These are phyloP conservation scores for Liriodendron chinense DNA, from an alignment of 164 flowering plant species.

Conservation along the genomic window DNA sequence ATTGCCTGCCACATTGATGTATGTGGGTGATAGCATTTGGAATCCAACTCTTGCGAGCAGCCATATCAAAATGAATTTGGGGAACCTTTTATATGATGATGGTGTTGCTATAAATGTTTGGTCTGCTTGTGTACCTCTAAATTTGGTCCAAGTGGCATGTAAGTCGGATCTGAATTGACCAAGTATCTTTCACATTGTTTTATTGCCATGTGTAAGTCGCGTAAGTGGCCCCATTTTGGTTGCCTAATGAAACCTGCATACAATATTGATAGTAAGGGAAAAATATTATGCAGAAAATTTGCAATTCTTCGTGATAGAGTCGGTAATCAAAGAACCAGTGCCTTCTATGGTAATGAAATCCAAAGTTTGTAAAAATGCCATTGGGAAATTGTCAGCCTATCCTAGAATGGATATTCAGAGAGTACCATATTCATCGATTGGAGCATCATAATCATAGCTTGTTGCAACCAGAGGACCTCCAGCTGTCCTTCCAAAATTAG, in stretches of 20 bases:
- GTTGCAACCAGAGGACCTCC: conserved; percentile 65
- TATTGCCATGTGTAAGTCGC: conserved; percentile 56
- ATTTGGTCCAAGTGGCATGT: conserved; percentile 37
- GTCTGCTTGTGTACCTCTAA: conserved; percentile 39
- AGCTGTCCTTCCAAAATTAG: conserved; percentile 68
- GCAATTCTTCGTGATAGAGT: not conserved
- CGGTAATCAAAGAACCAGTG: not conserved
- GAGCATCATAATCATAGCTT: conserved; percentile 73
- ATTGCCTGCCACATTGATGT: no score
- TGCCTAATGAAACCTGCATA: conserved; percentile 55
- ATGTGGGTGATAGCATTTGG: no score
- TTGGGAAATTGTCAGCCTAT: not conserved
- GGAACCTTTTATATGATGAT: not conserved
- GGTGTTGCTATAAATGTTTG: not conserved
- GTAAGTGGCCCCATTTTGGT: conserved; percentile 71
- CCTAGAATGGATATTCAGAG: not conserved
- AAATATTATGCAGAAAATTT: not conserved
- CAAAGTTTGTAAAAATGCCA: not conserved
- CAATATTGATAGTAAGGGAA: conserved; percentile 6
- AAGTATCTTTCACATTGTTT: conserved; percentile 50
- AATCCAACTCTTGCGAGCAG: no score
- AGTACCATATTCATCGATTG: conserved; percentile 65
- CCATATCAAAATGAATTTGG: not conserved
- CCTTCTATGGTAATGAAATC: not conserved
- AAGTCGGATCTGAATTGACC: conserved; percentile 39